Evolutionary conservation across 352 stramenopile genomes (phyloP).

Genomic region (Pythium brassicae): DNA sequence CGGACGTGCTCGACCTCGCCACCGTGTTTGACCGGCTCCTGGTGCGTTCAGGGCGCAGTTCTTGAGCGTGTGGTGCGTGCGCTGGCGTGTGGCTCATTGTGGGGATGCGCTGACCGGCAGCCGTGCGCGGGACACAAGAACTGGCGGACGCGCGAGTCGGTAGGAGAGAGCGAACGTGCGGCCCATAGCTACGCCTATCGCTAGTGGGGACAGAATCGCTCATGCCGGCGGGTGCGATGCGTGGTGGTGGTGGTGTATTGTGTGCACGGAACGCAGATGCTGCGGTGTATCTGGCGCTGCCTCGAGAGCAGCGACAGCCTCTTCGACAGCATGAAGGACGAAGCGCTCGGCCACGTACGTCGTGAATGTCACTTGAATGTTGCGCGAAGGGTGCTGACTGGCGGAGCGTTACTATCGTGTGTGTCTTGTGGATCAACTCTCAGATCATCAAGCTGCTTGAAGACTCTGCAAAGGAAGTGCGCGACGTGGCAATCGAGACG

Average conservation of each 20-base stretch:
- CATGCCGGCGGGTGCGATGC: neutral
- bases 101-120: too few species aligned
- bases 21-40: conserved; percentile 55
- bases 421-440: neutral
- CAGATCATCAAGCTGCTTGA: conserved; percentile 65
- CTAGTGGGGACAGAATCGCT: neutral
- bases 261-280: conserved; percentile 22
- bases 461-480: conserved; percentile 83
- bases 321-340: conserved; percentile 44
- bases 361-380: neutral
- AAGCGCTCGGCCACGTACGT: conserved; percentile 56
- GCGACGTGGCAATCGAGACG: conserved; percentile 55
- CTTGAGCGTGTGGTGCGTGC: neutral
- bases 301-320: conserved; percentile 44
- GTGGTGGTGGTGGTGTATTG: neutral
- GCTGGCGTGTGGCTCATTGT: too few species aligned
- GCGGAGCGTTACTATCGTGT: conserved; percentile 1
- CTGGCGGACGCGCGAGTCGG: conserved; percentile 79
- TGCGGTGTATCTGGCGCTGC: conserved; percentile 62
- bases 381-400: neutral
- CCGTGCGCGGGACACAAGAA: conserved; percentile 71
- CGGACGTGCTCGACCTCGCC: conserved; percentile 57
- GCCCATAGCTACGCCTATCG: too few species aligned
- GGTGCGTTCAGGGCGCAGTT: conserved; percentile 8
- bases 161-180: conserved; percentile 10